Evolutionary conservation across 139 green algal species (phyloP), one percentile per base, ranked within the genome.

Genomic region (Pleodorina starrii): DNA sequence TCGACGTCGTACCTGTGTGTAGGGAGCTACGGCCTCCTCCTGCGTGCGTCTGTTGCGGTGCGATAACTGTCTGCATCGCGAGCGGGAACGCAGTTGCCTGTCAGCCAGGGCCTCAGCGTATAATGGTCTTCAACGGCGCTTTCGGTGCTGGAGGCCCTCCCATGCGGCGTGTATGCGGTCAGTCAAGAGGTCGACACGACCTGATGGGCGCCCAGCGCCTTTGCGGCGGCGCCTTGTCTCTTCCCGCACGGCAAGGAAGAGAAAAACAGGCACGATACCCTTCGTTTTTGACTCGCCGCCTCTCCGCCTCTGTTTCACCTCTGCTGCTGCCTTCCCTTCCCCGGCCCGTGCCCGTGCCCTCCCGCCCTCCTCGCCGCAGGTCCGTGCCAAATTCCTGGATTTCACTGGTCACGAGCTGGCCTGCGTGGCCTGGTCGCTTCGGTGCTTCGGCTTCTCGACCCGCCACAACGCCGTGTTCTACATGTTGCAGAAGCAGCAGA

Each of bases 321-420:
- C n/a, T n/a, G n/a, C n/a, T n/a, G n/a, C n/a, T n/a, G n/a, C n/a
- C n/a, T n/a, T n/a, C n/a, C n/a, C n/a, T n/a, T n/a, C n/a, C n/a
- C n/a, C n/a, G n/a, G n/a, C n/a, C n/a, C n/a, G n/a, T n/a, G n/a
- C n/a, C n/a, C n/a, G n/a, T n/a, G n/a, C n/a, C n/a, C n/a, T n/a
- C n/a, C n/a, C n/a, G n/a, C n/a, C n/a, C n/a, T 38, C 7, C 46
- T 16, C 44, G 40, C 75, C n/a, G 2, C 90, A 93, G 87, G 73
- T 94, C 25, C 88, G 91, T 16, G 73, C 91, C 60, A 94, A 92
- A 77, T 94, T 94, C 80, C 48, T 57, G 29, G 85, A 89, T 23
- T 94, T 94, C 89, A 90, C 23, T 5, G 91, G 89, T 10, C 91
- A 94, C 51, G 91, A 94, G 91, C 88, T 94, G 35, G 89, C 89